Evolutionary conservation across 371 early-diverging fungal species (phyloP).

Genomic region (Mortierella sp.): DNA sequence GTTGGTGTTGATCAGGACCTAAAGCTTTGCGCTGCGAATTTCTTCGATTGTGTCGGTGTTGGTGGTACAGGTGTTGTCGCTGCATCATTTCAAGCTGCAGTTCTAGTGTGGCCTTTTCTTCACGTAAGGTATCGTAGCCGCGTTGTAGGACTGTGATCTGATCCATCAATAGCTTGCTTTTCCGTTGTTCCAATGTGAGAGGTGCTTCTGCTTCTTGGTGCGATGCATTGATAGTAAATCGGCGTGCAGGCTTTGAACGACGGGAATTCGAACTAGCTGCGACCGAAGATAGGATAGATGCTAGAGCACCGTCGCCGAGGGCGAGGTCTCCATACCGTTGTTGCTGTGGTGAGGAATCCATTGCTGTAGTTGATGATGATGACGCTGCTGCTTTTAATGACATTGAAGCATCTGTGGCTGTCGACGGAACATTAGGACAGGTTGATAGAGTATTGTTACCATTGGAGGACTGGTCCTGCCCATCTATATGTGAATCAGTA

Average conservation of each 20-base stretch:
- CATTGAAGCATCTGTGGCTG: background rate
- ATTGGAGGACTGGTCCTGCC: background rate
- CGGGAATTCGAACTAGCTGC: slow-evolving; percentile 18
- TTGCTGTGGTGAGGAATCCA: slow-evolving; percentile 1
- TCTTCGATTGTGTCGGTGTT: slow-evolving; percentile 3
- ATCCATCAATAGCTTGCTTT: slow-evolving; percentile 36
- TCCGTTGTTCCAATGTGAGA: slow-evolving; percentile 30
- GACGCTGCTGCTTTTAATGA: background rate
- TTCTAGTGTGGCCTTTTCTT: slow-evolving; percentile 41
- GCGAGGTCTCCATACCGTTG: slow-evolving; percentile 3
- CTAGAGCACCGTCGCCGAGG: slow-evolving; percentile 21
- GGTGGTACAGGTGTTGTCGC: slow-evolving; percentile 29
- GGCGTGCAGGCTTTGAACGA: slow-evolving; percentile 27
- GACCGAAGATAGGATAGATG: slow-evolving; percentile 28
- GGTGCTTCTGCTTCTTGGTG: slow-evolving; percentile 21
- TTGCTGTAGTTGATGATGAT: background rate
- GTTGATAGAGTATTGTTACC: background rate
- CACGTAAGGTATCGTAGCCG: slow-evolving; percentile 32
- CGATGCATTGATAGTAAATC: slow-evolving; percentile 33
- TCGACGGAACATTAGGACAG: background rate
- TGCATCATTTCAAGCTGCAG: slow-evolving; percentile 36
- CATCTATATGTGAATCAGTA: background rate
- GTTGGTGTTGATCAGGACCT: slow-evolving; percentile 17
- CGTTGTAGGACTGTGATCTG: slow-evolving; percentile 46
- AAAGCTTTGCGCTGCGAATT: background rate